Evolutionary conservation across 208 protist genomes (phyloP).

Genomic region (Trypanosoma cruzi): DNA sequence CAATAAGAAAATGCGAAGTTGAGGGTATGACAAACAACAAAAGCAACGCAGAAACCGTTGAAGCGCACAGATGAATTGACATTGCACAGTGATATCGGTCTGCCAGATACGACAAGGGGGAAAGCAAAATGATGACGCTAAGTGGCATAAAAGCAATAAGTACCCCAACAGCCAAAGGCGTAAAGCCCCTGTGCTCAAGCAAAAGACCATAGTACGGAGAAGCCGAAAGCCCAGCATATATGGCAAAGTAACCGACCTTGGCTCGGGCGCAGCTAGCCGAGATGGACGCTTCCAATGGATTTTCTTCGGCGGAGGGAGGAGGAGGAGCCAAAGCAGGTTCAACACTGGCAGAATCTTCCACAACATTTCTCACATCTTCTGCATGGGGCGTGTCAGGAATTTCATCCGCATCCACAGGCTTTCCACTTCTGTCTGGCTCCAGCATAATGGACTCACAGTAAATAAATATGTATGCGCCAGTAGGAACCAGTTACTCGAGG

Average conservation of each 20-base stretch:
- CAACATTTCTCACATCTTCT: not conserved
- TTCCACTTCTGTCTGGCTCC: not conserved
- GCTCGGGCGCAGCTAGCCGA: constrained; percentile 2
- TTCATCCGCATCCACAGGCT: not conserved
- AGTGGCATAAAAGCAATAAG: constrained; percentile 26
- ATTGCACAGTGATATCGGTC: constrained; percentile 24
- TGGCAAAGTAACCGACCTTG: constrained; percentile 9
- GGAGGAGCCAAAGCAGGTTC: not conserved
- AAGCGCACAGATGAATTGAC: constrained; percentile 5
- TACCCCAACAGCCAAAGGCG: constrained; percentile 14
- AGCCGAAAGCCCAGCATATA: constrained; percentile 26
- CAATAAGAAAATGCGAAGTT: constrained; percentile 3
- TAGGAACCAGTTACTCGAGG: too few relatives aligned
- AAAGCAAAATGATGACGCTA: constrained; percentile 17
- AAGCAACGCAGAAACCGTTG: constrained; percentile 6
- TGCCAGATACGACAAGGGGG: constrained; percentile 27
- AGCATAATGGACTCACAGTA: too few relatives aligned
- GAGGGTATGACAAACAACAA: constrained; percentile 3
- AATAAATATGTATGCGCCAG: not conserved
- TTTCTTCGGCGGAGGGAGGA: not conserved
- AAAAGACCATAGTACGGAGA: constrained; percentile 32
- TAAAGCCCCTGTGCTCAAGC: constrained; percentile 14
- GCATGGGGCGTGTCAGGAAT: not conserved
- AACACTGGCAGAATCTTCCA: not conserved
- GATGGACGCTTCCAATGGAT: constrained; percentile 10